These are phyloP conservation scores for Venustampulla echinocandica DNA, from an alignment of 495 filamentous ascomycete genomes.

Conservation along the genomic window DNA sequence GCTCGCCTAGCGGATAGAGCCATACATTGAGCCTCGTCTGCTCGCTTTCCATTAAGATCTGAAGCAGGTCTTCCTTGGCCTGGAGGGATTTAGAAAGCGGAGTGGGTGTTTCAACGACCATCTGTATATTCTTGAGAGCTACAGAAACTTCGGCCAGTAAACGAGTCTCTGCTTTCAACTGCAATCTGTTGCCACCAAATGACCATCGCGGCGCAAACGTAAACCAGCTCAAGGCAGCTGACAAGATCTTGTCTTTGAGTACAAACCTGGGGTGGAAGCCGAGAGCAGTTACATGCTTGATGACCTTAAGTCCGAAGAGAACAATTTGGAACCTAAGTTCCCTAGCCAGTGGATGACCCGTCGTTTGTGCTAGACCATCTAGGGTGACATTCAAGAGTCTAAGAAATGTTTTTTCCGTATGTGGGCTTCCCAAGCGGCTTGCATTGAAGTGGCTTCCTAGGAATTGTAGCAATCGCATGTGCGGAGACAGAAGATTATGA, in stretches of 20 bases:
- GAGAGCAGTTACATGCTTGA: slow-evolving; percentile 59
- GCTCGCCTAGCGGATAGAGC: slow-evolving; percentile 74
- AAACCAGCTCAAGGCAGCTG: slow-evolving; percentile 84
- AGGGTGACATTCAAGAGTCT: slow-evolving; percentile 70
- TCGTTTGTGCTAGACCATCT: slow-evolving; percentile 56
- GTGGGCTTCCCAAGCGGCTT: slow-evolving; percentile 66
- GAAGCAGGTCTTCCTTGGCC: slow-evolving; percentile 72
- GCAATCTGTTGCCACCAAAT: slow-evolving; percentile 86
- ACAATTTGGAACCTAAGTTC: slow-evolving; percentile 86
- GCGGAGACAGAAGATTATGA: slow-evolving; percentile 73
- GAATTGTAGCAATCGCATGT: slow-evolving; percentile 78
- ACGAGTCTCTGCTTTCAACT: slow-evolving; percentile 84
- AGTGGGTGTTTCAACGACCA: slow-evolving; percentile 45
- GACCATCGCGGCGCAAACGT: slow-evolving; percentile 78
- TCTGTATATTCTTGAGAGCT: slow-evolving; percentile 47
- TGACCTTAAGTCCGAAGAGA: slow-evolving; percentile 67
- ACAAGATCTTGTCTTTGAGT: slow-evolving; percentile 80
- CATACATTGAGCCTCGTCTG: slow-evolving; percentile 76
- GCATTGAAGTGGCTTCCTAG: slow-evolving; percentile 91
- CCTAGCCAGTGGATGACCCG: slow-evolving; percentile 74
- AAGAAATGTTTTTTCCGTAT: slow-evolving; percentile 71
- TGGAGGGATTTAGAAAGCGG: slow-evolving; percentile 56
- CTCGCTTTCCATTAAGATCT: slow-evolving; percentile 76
- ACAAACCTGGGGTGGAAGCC: slow-evolving; percentile 54
- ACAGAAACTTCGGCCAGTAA: slow-evolving; percentile 67